Evolutionary conservation across 192 early-diverging fungal genomes (phyloP), one percentile per base, ranked within the genome.

Genomic region (Endogone sp.): DNA sequence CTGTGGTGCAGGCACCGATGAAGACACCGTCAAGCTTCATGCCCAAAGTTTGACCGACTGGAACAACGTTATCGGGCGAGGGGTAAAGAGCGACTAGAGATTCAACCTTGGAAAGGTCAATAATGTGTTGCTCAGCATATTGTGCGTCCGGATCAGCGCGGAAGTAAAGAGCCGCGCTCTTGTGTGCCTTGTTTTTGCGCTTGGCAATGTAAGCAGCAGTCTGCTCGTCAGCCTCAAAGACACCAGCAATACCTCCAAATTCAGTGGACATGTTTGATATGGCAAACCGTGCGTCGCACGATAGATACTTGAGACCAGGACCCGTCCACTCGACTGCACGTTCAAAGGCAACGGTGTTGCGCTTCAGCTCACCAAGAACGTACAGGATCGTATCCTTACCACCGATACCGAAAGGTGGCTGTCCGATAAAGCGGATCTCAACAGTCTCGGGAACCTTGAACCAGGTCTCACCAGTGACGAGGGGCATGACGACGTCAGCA

Each of bases 211-310:
- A 93, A 3, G 88, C 84, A 21, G 91, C 89, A 16, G 89, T 93
- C 68, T 83, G 82, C 81, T 88, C 85, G 66, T 92, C 88, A 30
- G 85, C 86, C 76, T 87, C 90, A 76, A 87, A 93, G 67, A 93
- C 91, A 58, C 91, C 91, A 60, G 91, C 91, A 78, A 93, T 93
- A 63, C 88, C 91, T 65, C 91, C 91, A 85, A 93, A 93, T 77
- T 93, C 91, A 64, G 91, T 93, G 69, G 89, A 84, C 91, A 93
- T 93, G 82, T 91, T 91, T 73, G 91, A 81, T 71, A 90, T 85
- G 25, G 91, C 90, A 71, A 93, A 91, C 58, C 92, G 85, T 29
- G 89, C 91, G 77, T 93, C 91, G 78, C 91, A 92, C 64, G 88
- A 89, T 80, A 92, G 84, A 81, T 93, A 84, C 77, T 91, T 85